Percentiles rank a stretch among this genome's conserved stretches.
Conservation (phyloP, 73 alveolate species). For the Paramecium caudatum region DNA sequence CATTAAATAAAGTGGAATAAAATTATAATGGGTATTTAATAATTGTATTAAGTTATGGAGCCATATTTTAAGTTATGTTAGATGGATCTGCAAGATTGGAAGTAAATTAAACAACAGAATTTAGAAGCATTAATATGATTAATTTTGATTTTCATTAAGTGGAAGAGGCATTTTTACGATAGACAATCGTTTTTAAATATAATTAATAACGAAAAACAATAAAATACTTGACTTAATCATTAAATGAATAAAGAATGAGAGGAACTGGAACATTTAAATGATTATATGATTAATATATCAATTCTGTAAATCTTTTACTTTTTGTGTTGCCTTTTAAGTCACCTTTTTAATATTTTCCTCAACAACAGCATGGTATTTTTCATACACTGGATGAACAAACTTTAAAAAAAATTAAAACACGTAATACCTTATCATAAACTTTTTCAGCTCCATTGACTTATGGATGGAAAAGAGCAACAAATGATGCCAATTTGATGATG, state of each 20-base stretch:
- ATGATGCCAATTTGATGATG: constrained; percentile 87
- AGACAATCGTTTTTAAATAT: constrained; percentile 33
- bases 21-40: constrained; percentile 43
- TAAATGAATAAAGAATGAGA: constrained; percentile 16
- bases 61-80: background rate
- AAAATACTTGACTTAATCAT: background rate
- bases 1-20: constrained; percentile 55
- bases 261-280: constrained; percentile 56
- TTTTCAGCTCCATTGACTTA: constrained; percentile 89
- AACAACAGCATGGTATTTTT: constrained; percentile 71
- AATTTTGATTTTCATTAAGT: constrained; percentile 57
- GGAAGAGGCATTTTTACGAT: constrained; percentile 20
- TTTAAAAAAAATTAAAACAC: background rate
- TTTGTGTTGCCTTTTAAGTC: too few relatives aligned
- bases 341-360: background rate
- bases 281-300: too few relatives aligned
- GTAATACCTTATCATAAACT: constrained; percentile 79
- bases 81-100: constrained; percentile 71
- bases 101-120: constrained; percentile 50
- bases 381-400: constrained; percentile 74
- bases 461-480: constrained; percentile 94
- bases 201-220: constrained; percentile 48
- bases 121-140: constrained; percentile 22
- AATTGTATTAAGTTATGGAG: background rate
- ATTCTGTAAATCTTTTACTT: too few relatives aligned